Conservation (phyloP, 2,329 filamentous ascomycete species). For the Pseudogymnoascus sp. region DNA sequence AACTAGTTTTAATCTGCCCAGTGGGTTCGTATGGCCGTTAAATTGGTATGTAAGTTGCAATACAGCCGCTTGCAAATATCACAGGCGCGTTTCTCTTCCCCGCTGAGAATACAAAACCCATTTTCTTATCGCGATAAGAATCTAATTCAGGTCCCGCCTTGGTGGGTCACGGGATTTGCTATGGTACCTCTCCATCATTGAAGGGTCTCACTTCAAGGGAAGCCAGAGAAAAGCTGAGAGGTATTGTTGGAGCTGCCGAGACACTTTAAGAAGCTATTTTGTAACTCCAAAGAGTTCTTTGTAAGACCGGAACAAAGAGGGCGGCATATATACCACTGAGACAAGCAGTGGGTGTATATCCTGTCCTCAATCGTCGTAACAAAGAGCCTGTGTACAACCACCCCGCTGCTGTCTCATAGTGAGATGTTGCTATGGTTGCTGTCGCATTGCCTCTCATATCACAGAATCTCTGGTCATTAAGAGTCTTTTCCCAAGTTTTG, state of each 20-base stretch:
- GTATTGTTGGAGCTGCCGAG: not conserved
- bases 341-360: not conserved
- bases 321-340: not conserved
- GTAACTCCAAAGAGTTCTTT: not conserved
- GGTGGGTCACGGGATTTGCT: not conserved
- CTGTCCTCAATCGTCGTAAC: not conserved
- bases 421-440: not conserved
- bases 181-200: not conserved
- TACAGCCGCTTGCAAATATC: not conserved
- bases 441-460: not conserved
- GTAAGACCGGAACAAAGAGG: not conserved
- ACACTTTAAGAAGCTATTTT: not conserved
- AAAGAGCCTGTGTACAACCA: not conserved
- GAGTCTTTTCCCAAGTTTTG: not conserved
- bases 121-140: slow-evolving; percentile 7
- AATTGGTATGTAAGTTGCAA: not conserved
- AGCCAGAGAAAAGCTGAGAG: not conserved
- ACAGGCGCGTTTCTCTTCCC: not conserved
- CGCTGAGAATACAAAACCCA: not conserved
- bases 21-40: not conserved
- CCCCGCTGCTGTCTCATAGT: not conserved
- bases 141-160: not conserved
- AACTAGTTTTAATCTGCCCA: not conserved
- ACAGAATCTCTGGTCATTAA: not conserved
- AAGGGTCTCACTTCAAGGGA: not conserved